A percentile compares a stretch with the other conserved stretches of the same genome.
Conservation (phyloP, 2,329 filamentous ascomycete species). For the Ceratocystis diversiconidia region DNA sequence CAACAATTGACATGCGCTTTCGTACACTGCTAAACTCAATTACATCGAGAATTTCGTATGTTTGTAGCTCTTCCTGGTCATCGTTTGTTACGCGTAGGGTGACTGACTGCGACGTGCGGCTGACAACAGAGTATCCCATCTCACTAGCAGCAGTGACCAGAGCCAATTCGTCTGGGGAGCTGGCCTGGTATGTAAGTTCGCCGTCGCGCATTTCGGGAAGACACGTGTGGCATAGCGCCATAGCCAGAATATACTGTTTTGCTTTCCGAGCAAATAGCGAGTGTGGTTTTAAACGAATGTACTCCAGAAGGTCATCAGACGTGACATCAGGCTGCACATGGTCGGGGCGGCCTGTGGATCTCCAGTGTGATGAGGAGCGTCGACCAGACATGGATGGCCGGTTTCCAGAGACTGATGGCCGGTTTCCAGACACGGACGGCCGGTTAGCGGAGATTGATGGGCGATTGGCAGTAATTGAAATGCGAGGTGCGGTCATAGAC, state of each 20-base stretch:
- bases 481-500: slow-evolving; percentile 21
- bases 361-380: slow-evolving; percentile 37
- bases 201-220: slow-evolving; percentile 65
- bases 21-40: slow-evolving; percentile 83
- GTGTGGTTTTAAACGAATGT: slow-evolving; percentile 59
- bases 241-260: slow-evolving; percentile 66
- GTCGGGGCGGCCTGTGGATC: slow-evolving; percentile 34
- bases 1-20: slow-evolving; percentile 80
- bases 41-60: slow-evolving; percentile 69
- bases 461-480: slow-evolving; percentile 19
- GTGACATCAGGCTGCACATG: slow-evolving; percentile 42
- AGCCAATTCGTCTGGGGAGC: slow-evolving; percentile 80
- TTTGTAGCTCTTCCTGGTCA: slow-evolving; percentile 36
- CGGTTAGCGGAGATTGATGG: slow-evolving; percentile 14
- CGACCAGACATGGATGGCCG: slow-evolving; percentile 25
- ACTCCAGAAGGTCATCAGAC: slow-evolving; percentile 63
- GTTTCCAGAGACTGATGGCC: slow-evolving; percentile 21
- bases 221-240: slow-evolving; percentile 84
- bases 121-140: slow-evolving; percentile 63
- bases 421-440: slow-evolving; percentile 24
- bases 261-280: slow-evolving; percentile 66
- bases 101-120: slow-evolving; percentile 58
- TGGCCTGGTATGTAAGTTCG: slow-evolving; percentile 66
- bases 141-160: slow-evolving; percentile 75
- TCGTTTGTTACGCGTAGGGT: slow-evolving; percentile 33